A percentile compares a stretch with the other conserved stretches of the same genome.
These are phyloP conservation scores for Flammula alnicola DNA, from an alignment of 1,284 basidiomycete species.

Conservation along the genomic window DNA sequence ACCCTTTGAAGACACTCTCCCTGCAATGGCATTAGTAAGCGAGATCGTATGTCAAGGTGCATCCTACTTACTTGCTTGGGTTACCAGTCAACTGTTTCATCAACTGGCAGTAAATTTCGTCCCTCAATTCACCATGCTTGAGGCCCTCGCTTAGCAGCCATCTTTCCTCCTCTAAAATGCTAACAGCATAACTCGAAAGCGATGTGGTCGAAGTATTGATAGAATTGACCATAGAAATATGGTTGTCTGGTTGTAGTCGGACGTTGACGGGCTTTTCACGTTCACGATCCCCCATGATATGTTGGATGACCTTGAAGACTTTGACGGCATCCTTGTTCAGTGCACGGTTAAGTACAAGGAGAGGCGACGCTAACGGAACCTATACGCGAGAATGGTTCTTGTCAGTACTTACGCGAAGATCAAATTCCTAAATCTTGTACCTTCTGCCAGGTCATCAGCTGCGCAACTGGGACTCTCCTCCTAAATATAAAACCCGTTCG, in stretches of 20 bases:
- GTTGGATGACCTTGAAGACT: constrained; percentile 87
- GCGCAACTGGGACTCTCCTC: constrained; percentile 76
- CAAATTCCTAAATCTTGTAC: constrained; percentile 32
- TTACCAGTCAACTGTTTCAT: constrained; percentile 91
- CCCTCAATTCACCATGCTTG: constrained; percentile 78
- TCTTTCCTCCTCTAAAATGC: constrained; percentile 81
- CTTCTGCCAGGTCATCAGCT: constrained; percentile 92
- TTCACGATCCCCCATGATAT: constrained; percentile 90
- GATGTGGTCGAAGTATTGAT: constrained; percentile 63
- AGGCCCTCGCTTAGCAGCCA: constrained; percentile 85
- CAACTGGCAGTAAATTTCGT: constrained; percentile 91
- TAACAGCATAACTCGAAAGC: constrained; percentile 40
- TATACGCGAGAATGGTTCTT: constrained; percentile 31
- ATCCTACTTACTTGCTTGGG: constrained; percentile 67
- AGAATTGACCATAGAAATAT: constrained; percentile 42
- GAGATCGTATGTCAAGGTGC: constrained; percentile 3
- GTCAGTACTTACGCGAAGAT: background rate
- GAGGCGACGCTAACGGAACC: constrained; percentile 70
- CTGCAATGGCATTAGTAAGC: constrained; percentile 40
- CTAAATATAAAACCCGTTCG: constrained; percentile 84
- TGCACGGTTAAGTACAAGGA: constrained; percentile 70
- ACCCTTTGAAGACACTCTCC: constrained; percentile 85
- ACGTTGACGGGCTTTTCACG: constrained; percentile 60
- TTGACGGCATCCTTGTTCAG: constrained; percentile 80
- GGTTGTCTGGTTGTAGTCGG: constrained; percentile 44